Percentiles rank a stretch among this genome's conserved stretches.
phyloP scores from a whole-genome alignment of 345 rosid species.

The Citropsis articulata region DNA sequence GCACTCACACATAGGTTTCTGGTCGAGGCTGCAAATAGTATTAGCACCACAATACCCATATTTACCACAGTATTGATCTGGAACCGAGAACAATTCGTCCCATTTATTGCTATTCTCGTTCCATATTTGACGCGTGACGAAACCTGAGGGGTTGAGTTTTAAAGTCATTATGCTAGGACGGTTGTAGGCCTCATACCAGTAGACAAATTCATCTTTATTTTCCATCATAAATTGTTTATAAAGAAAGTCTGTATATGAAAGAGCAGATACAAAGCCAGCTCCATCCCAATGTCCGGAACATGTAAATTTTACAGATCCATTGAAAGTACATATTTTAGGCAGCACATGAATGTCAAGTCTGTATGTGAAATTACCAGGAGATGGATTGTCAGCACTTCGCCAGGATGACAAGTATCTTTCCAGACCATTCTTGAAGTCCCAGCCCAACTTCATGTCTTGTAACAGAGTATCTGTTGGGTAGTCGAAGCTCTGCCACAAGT shows the following conservation, averaged over 20 bases:
- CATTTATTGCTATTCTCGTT: neutral
- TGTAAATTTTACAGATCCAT: neutral
- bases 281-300: neutral
- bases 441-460: neutral
- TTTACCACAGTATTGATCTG: neutral
- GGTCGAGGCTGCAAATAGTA: neutral
- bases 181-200: neutral
- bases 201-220: neutral
- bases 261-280: neutral
- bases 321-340: neutral
- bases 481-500: neutral
- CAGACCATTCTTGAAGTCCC: neutral
- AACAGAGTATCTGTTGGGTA: neutral
- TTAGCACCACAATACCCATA: neutral
- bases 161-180: neutral
- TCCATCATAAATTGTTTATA: neutral
- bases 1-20: neutral
- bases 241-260: neutral
- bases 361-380: neutral
- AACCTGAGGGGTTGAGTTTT: neutral
- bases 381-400: neutral
- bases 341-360: neutral
- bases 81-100: neutral
- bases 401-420: neutral
- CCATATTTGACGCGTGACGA: neutral